These are phyloP conservation scores for Blastomyces gilchristii DNA, from an alignment of 2,329 filamentous ascomycete genomes.

Conservation along the genomic window DNA sequence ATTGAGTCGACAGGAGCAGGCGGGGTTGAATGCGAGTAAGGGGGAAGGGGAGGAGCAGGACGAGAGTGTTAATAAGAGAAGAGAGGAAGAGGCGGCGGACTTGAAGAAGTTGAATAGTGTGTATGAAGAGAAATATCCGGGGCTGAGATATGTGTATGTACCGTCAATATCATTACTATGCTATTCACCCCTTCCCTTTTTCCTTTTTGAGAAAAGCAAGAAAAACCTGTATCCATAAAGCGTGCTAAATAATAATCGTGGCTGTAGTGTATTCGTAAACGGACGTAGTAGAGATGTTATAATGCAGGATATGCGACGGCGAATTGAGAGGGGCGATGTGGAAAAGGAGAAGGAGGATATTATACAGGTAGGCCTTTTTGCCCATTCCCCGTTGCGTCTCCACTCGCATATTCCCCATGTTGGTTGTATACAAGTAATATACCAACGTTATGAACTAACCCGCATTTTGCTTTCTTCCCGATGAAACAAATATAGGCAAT, in stretches of 20 bases:
- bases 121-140: conserved; percentile 73
- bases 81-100: conserved; percentile 26
- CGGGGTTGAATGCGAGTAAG: conserved; percentile 46
- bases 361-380: conserved; percentile 51
- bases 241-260: background rate
- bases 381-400: conserved; percentile 7
- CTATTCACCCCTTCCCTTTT: background rate
- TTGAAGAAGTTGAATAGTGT: conserved; percentile 58
- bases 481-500: conserved; percentile 49
- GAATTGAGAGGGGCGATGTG: conserved; percentile 60
- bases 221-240: conserved; percentile 8
- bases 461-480: too few species aligned
- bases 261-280: conserved; percentile 67
- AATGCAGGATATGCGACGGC: conserved; percentile 67
- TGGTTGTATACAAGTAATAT: background rate
- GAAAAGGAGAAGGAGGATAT: conserved; percentile 59
- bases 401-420: conserved; percentile 8
- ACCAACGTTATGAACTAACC: background rate
- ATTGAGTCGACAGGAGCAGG: conserved; percentile 72
- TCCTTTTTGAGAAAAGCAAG: background rate
- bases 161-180: background rate
- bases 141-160: conserved; percentile 64
- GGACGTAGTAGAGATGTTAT: conserved; percentile 62
- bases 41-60: conserved; percentile 28
- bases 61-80: conserved; percentile 12